These are phyloP conservation scores for Sphaerobolus stellatus DNA, from an alignment of 1,284 basidiomycete genomes.

Conservation along the genomic window DNA sequence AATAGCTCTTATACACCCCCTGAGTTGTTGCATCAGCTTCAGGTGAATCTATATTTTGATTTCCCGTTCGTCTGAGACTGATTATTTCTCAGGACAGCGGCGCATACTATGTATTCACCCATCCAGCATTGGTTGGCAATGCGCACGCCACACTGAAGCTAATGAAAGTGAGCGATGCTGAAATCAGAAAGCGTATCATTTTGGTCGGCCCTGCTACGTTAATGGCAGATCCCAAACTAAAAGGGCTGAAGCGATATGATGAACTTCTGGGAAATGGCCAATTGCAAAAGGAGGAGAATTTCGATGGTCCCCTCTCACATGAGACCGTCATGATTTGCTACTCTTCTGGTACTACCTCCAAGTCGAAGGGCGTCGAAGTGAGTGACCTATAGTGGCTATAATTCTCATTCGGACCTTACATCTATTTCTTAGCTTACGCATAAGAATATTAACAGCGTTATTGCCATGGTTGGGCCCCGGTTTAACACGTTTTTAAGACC, in stretches of 20 bases:
- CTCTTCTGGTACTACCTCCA: constrained; percentile 63
- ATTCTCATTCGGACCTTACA: background rate
- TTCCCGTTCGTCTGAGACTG: constrained; percentile 41
- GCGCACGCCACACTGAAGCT: constrained; percentile 45
- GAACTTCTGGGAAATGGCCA: constrained; percentile 46
- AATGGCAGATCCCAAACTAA: background rate
- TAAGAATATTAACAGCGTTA: constrained; percentile 1
- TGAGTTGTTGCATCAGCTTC: constrained; percentile 25
- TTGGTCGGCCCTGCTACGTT: constrained; percentile 33
- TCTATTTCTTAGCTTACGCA: constrained; percentile 2
- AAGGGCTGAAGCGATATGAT: constrained; percentile 28
- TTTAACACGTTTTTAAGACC: too few species aligned
- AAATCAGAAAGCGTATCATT: constrained; percentile 48
- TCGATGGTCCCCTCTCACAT: constrained; percentile 47
- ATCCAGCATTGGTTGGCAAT: constrained; percentile 47
- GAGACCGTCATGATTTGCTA: constrained; percentile 67
- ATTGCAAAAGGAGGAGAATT: constrained; percentile 47
- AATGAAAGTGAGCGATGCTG: constrained; percentile 39
- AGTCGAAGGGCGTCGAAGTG: constrained; percentile 50
- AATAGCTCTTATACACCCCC: constrained; percentile 45
- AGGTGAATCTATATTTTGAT: constrained; percentile 35
- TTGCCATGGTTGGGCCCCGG: background rate
- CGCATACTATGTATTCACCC: constrained; percentile 53
- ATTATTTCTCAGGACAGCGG: constrained; percentile 42
- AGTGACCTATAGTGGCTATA: constrained; percentile 28